Base-by-base conservation (phyloP, 2,329 filamentous ascomycete species). In the Ambrosiella xylebori region DNA sequence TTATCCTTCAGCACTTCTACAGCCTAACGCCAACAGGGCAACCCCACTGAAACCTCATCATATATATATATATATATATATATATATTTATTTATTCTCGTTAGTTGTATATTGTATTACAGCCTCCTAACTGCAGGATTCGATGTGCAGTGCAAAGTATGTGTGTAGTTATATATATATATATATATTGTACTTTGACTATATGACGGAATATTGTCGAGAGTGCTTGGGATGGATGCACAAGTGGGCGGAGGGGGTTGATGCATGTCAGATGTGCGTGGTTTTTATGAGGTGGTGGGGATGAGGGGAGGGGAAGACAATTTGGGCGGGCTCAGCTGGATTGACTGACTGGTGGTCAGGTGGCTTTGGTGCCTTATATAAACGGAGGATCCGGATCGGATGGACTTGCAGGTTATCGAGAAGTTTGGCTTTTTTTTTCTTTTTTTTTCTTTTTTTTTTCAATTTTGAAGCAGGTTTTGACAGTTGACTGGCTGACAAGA, bases 191-290 rank as follows among this genome's bases (percentile, higher is more conserved):
- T 27, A 27, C 27, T 27, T 27, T 27, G 27, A 27, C 27, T 27
- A 27, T 27, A 27, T 27, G 27, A 27, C 27, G 27, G 27, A 27
- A 27, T 27, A 27, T 27, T 27, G 27, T 27, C 27, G 27, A 27
- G 27, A 27, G 27, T 27, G 27, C 27, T 27, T 27, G 27, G 27
- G 27, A 27, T 27, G 40, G 44, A 8, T n/a, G 44, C n/a, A 15
- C 13, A 51, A 35, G 47, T 9, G 27, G 47, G 9, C 9, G 47
- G 47, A 40, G 52, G 52, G 17, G 36, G 9, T 41, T 8, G 9
- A 54, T 54, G 52, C 39, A 54, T 54, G 52, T 54, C 36, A 40
- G 52, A 54, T 54, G 35, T 54, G 38, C 37, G 38, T 54, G 52
- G 17, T 54, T 54, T 37, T 17, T 39, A 40, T 12, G 12, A 15